Evolutionary conservation across 2,329 filamentous ascomycete species (phyloP).

Genomic region (Sphaerulina populicola): DNA sequence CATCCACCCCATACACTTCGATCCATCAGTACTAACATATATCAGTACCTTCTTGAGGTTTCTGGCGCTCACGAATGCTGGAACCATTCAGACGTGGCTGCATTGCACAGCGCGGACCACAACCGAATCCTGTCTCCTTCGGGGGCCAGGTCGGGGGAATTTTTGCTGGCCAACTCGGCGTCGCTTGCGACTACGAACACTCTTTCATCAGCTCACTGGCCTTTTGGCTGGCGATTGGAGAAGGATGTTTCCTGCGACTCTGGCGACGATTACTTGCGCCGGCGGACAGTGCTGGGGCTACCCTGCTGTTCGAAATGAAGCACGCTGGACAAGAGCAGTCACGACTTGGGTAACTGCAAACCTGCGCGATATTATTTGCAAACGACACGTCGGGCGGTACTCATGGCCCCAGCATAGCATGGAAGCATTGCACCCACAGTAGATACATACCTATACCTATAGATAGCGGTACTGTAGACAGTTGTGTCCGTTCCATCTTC

Average conservation of each 20-base stretch:
- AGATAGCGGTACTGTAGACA: neutral
- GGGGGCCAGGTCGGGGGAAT: slow-evolving; percentile 5
- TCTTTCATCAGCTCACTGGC: slow-evolving; percentile 7
- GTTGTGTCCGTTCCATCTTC: neutral
- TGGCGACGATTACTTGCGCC: neutral
- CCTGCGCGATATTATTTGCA: too few relatives aligned
- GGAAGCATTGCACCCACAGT: neutral
- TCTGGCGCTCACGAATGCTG: neutral
- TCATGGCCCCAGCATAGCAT: neutral
- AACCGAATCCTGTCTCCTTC: slow-evolving; percentile 9
- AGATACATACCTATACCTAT: neutral
- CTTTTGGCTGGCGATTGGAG: slow-evolving; percentile 2
- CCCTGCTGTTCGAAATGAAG: neutral
- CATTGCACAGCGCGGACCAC: slow-evolving; percentile 10
- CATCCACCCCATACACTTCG: neutral
- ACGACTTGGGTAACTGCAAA: too few relatives aligned
- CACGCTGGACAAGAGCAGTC: neutral
- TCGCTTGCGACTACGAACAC: neutral
- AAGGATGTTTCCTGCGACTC: neutral
- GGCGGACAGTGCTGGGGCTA: neutral
- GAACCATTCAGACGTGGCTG: slow-evolving; percentile 1
- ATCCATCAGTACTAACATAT: neutral
- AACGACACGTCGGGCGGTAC: neutral
- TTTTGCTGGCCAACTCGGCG: neutral
- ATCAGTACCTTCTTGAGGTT: neutral